Conservation (phyloP, 306 rosid genomes). For the Castanospermum australe region DNA sequence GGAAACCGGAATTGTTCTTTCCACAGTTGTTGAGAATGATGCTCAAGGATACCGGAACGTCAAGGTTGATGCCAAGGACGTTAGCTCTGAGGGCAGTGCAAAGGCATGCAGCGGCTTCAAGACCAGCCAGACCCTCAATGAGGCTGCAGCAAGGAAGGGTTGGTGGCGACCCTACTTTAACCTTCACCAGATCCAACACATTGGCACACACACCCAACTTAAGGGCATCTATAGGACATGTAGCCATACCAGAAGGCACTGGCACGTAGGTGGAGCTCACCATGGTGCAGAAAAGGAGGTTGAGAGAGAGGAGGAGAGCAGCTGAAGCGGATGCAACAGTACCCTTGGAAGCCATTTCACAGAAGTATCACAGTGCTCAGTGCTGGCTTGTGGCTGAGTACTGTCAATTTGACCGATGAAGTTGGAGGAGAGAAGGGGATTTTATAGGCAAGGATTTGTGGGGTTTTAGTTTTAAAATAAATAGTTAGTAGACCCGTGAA, state of each 20-base stretch:
- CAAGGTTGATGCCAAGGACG: slow-evolving; percentile 37
- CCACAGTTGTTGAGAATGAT: slow-evolving; percentile 41
- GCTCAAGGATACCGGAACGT: slow-evolving; percentile 29
- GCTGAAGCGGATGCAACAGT: background rate
- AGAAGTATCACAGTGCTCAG: background rate
- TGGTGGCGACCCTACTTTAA: slow-evolving; percentile 38
- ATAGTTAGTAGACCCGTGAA: slow-evolving; percentile 37
- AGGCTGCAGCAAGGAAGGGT: slow-evolving; percentile 51
- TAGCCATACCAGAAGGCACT: background rate
- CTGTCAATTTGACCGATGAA: background rate
- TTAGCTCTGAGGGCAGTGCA: slow-evolving; percentile 59
- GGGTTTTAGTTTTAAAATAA: background rate
- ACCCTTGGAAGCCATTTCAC: too few relatives aligned
- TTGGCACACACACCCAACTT: slow-evolving; percentile 35
- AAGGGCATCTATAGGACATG: slow-evolving; percentile 1
- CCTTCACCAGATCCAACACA: slow-evolving; percentile 22
- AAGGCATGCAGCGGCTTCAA: slow-evolving; percentile 60
- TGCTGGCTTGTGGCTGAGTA: background rate
- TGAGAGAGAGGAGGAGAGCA: slow-evolving; percentile 18
- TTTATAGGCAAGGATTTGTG: slow-evolving; percentile 19
- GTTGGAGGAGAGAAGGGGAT: slow-evolving; percentile 2
- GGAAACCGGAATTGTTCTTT: background rate
- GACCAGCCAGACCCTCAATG: slow-evolving; percentile 40
- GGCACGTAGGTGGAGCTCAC: background rate
- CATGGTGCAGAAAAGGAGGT: slow-evolving; percentile 4